Conservation (phyloP, 371 early-diverging fungal genomes). For the Mortierella sp. region DNA sequence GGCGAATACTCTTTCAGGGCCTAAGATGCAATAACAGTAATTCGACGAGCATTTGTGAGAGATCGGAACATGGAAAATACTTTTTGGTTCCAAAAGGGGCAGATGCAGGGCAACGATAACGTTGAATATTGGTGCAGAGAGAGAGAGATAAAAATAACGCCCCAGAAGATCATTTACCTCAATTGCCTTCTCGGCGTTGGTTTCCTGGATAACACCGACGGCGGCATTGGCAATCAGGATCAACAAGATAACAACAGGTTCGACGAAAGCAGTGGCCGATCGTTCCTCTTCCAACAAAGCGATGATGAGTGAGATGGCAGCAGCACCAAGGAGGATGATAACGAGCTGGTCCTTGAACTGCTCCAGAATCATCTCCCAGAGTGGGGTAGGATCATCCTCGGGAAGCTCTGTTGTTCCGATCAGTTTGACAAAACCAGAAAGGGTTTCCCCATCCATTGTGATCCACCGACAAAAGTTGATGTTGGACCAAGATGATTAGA, state of each 20-base stretch:
- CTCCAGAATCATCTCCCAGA: conserved; percentile 92
- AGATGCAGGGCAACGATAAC: neutral
- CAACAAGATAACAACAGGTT: conserved; percentile 95
- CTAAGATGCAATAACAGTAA: conserved; percentile 40
- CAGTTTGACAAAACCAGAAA: neutral
- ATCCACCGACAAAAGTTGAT: neutral
- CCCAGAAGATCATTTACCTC: conserved; percentile 67
- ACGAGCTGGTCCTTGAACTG: conserved; percentile 99
- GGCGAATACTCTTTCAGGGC: conserved; percentile 95
- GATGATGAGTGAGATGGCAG: conserved; percentile 91
- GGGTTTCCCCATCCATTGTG: neutral
- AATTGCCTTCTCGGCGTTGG: conserved; percentile 96
- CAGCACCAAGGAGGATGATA: conserved; percentile 91
- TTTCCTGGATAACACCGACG: conserved; percentile 97
- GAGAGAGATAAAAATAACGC: neutral
- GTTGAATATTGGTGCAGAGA: neutral
- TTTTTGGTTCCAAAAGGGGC: neutral
- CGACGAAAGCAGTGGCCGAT: conserved; percentile 89
- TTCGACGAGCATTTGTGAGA: too few relatives aligned
- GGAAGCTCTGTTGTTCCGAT: conserved; percentile 79
- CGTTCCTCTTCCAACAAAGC: conserved; percentile 86
- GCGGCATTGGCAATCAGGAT: conserved; percentile 97
- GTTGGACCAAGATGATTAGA: conserved; percentile 1
- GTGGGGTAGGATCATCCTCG: conserved; percentile 87
- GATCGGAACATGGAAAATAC: conserved; percentile 1